Evolutionary conservation across 371 early-diverging fungal species (phyloP), one percentile per base, ranked within the genome.

Genomic region (Mucor plumbeus): DNA sequence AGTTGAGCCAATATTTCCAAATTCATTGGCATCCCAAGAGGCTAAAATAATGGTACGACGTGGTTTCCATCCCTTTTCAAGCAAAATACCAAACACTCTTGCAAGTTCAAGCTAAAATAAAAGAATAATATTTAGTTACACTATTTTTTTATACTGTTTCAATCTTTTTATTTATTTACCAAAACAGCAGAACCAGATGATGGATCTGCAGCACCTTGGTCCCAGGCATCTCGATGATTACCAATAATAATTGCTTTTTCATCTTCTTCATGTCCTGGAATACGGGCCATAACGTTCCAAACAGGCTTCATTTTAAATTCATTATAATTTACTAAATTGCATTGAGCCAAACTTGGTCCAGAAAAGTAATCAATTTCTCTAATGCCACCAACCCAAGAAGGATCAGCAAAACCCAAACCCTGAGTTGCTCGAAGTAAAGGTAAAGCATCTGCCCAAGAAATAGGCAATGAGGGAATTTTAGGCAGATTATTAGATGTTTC

Each of bases 1-100:
- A 13, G 90, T 90, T 13, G 89, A 87, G 1, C 91, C 91, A 31
- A 88, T 72, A 34, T 81, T 65, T 11, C 90, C 88, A 71, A 88
- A 89, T 68, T 87, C 90, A 59, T 84, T 87, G 15, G 83, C 91
- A 72, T 91, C 91, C 91, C 91, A 91, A 33, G 87, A 86, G 13
- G 86, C 88, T 41, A 91, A 68, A 9, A 88, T 67, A 19, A 91
- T 83, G 13, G 90, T 85, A 36, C 91, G 85, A 17, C 85, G 82
- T 2, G 91, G 91, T 21, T 79, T 78, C 91, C 91, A 91, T 10
- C 90, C 91, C 9, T 76, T 72, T 64, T 85, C 72, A 15, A 82
- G 60, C 53, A 91, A 72, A 41, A 79, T 67, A 47, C 91, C 88
- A 39, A 90, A 71, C 0, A 78, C 72, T 21, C 86, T 79, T 13